These are phyloP conservation scores for Striga hermonthica DNA, from an alignment of 305 asterid species.

Conservation along the genomic window DNA sequence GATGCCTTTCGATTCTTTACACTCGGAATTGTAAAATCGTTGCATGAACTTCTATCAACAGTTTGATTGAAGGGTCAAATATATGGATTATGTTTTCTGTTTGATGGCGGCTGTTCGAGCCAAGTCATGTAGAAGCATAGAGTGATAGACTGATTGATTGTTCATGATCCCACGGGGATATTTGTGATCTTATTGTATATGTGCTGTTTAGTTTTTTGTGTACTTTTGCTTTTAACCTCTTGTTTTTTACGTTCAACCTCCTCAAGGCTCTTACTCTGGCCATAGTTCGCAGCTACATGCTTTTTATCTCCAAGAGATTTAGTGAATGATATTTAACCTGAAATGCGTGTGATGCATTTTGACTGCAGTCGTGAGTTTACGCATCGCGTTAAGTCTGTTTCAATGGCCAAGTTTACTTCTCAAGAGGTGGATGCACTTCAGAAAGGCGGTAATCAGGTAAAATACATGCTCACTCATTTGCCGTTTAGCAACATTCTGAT, in stretches of 20 bases:
- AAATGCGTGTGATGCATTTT: constrained; percentile 29
- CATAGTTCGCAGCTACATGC: constrained; percentile 3
- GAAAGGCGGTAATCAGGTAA: constrained; percentile 84
- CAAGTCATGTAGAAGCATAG: neutral
- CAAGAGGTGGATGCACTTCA: constrained; percentile 87
- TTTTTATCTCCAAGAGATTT: constrained; percentile 9
- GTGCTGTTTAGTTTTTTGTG: no score
- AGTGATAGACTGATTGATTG: neutral
- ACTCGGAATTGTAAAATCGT: constrained; percentile 7
- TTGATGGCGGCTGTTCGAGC: neutral
- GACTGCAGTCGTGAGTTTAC: constrained; percentile 79
- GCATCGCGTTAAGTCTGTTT: constrained; percentile 87
- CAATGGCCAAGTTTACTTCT: constrained; percentile 77
- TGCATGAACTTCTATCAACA: constrained; percentile 2
- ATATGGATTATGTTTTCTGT: constrained; percentile 14
- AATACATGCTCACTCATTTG: neutral
- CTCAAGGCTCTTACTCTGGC: neutral
- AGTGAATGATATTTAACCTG: constrained; percentile 25
- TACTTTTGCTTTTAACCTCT: no score
- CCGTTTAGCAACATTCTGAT: constrained; percentile 19
- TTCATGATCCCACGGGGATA: no score
- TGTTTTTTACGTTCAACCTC: neutral
- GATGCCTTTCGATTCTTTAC: neutral
- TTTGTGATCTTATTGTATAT: no score
- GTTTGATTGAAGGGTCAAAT: constrained; percentile 15